phyloP scores from a whole-genome alignment of 306 rosid species.

The Castanea sativa region DNA sequence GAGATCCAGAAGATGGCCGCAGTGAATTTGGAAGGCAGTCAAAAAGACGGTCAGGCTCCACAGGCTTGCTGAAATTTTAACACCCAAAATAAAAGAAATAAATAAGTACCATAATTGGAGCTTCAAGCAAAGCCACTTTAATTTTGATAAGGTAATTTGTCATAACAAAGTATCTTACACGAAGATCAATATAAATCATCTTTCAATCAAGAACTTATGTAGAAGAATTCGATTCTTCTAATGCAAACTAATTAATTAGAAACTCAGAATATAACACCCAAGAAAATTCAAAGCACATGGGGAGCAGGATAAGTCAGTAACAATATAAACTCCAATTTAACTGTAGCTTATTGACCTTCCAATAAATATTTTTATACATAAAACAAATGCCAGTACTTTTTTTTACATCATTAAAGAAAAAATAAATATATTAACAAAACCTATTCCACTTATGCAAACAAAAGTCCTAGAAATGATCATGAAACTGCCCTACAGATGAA shows the following conservation, averaged over 20 bases:
- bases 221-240: not conserved
- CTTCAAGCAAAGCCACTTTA: constrained; percentile 8
- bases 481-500: not conserved
- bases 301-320: not conserved
- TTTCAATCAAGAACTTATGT: not conserved
- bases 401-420: not conserved
- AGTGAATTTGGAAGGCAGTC: constrained; percentile 96
- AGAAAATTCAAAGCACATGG: not conserved
- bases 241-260: not conserved
- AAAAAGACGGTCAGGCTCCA: constrained; percentile 97
- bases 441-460: not conserved
- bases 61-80: constrained; percentile 74
- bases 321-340: not conserved
- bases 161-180: not conserved
- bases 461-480: constrained; percentile 4
- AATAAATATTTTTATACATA: not conserved
- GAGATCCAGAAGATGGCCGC: constrained; percentile 88
- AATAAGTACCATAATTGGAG: constrained; percentile 6
- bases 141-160: not conserved
- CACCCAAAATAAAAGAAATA: constrained; percentile 7
- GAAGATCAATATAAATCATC: not conserved
- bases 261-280: not conserved
- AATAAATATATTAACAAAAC: not conserved
- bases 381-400: not conserved
- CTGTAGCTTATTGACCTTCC: not conserved